These are phyloP conservation scores for Fusarium abutilonis DNA, from an alignment of 2,329 filamentous ascomycete species.

Conservation along the genomic window DNA sequence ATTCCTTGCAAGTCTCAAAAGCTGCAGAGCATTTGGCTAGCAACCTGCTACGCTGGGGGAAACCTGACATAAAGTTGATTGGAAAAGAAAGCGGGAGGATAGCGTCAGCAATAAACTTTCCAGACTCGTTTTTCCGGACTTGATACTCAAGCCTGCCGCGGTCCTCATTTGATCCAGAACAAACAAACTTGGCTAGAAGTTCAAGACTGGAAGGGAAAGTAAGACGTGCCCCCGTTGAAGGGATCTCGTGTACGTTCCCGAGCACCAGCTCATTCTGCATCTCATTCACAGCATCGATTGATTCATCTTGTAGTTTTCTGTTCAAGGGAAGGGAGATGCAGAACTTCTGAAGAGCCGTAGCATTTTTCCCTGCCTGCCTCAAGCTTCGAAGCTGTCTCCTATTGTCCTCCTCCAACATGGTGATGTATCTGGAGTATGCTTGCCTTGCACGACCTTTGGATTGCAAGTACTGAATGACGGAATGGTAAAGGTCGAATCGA, in stretches of 20 bases:
- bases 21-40: conserved; percentile 89
- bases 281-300: conserved; percentile 26
- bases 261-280: conserved; percentile 36
- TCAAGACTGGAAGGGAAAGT: conserved; percentile 79
- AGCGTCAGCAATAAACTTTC: conserved; percentile 79
- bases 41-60: conserved; percentile 72
- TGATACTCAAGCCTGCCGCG: conserved; percentile 66
- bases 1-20: conserved; percentile 79
- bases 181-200: conserved; percentile 77
- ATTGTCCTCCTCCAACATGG: conserved; percentile 83
- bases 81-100: conserved; percentile 80
- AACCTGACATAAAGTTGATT: conserved; percentile 72
- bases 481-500: conserved; percentile 86
- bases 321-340: conserved; percentile 80
- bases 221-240: conserved; percentile 77
- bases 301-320: conserved; percentile 59
- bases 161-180: conserved; percentile 61
- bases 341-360: conserved; percentile 75
- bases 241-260: conserved; percentile 67
- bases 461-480: conserved; percentile 94
- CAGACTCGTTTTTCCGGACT: conserved; percentile 60
- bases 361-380: conserved; percentile 67
- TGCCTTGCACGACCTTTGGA: conserved; percentile 88
- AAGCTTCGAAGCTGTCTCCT: conserved; percentile 65
- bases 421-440: conserved; percentile 79